These are phyloP conservation scores for Geotrichum carabidarum DNA, from an alignment of 1,139 yeast genomes.

Conservation along the genomic window DNA sequence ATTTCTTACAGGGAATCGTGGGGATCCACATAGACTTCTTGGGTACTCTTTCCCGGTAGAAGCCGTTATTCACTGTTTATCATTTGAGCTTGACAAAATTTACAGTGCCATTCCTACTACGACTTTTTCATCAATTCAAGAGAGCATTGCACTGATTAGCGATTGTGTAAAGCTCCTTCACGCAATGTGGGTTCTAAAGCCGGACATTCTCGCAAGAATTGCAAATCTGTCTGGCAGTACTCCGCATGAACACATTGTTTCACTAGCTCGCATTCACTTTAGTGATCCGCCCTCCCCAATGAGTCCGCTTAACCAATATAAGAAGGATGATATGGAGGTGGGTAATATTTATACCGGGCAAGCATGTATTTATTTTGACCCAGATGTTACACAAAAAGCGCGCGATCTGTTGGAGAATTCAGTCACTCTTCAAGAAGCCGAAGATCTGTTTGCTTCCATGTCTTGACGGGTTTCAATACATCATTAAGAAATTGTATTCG, in stretches of 20 bases:
- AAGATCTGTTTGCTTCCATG: slow-evolving; percentile 49
- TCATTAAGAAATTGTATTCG: background rate
- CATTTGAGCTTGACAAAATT: slow-evolving; percentile 21
- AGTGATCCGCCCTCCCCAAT: slow-evolving; percentile 30
- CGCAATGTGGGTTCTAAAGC: slow-evolving; percentile 25
- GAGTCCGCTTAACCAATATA: no score
- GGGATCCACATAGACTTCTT: slow-evolving; percentile 14
- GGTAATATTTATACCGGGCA: no score
- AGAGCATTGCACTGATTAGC: slow-evolving; percentile 19
- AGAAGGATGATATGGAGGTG: no score
- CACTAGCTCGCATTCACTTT: slow-evolving; percentile 54
- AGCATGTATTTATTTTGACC: slow-evolving; percentile 48
- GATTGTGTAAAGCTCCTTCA: slow-evolving; percentile 26
- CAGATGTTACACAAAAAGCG: slow-evolving; percentile 61
- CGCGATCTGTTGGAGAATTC: slow-evolving; percentile 65
- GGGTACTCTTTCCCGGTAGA: slow-evolving; percentile 2
- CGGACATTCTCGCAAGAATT: slow-evolving; percentile 20
- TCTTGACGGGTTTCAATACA: background rate
- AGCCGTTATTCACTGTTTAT: slow-evolving; percentile 17
- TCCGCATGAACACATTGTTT: slow-evolving; percentile 48
- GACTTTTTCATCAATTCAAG: background rate
- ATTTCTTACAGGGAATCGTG: slow-evolving; percentile 7
- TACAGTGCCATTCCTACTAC: slow-evolving; percentile 12
- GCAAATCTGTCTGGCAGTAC: slow-evolving; percentile 21
- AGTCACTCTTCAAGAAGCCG: slow-evolving; percentile 75